Percentiles rank a stretch among this genome's conserved stretches.
Evolutionary conservation across 495 filamentous ascomycete genomes (phyloP).

Genomic region (Penicillium riverlandense): DNA sequence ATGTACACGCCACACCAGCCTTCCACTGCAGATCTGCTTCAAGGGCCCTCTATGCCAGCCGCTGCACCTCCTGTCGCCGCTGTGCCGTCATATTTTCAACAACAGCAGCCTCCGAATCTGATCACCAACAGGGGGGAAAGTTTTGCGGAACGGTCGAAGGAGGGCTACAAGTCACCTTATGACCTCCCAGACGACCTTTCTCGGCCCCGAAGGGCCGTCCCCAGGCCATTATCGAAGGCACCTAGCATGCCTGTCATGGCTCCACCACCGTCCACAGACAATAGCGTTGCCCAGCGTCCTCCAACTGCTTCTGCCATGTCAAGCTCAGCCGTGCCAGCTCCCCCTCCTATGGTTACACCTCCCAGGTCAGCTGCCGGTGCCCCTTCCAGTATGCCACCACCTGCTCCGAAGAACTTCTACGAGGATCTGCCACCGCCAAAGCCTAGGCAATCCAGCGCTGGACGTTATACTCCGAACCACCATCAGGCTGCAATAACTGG

Average conservation of each 20-base stretch:
- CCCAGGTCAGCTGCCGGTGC: slow-evolving; percentile 24
- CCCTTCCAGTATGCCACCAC: slow-evolving; percentile 1
- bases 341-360: slow-evolving; percentile 15
- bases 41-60: slow-evolving; percentile 19
- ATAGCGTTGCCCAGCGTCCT: slow-evolving; percentile 42
- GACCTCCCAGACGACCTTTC: slow-evolving; percentile 88
- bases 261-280: slow-evolving; percentile 47
- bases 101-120: slow-evolving; percentile 20
- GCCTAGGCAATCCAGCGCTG: slow-evolving; percentile 36
- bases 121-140: slow-evolving; percentile 52
- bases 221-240: slow-evolving; percentile 1
- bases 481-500: slow-evolving; percentile 10
- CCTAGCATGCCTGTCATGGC: slow-evolving; percentile 10
- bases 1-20: slow-evolving; percentile 40
- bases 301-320: slow-evolving; percentile 18
- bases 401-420: slow-evolving; percentile 62
- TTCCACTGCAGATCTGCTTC: slow-evolving; percentile 31
- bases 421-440: slow-evolving; percentile 64
- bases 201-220: slow-evolving; percentile 52
- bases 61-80: slow-evolving; percentile 20
- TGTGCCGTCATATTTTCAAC: slow-evolving; percentile 35
- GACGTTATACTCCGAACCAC: slow-evolving; percentile 46
- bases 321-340: slow-evolving; percentile 20
- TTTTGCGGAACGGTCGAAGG: slow-evolving; percentile 81
- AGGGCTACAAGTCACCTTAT: slow-evolving; percentile 88